Conservation (phyloP, 2,329 filamentous ascomycete species). For the Fusarium xylarioides region DNA sequence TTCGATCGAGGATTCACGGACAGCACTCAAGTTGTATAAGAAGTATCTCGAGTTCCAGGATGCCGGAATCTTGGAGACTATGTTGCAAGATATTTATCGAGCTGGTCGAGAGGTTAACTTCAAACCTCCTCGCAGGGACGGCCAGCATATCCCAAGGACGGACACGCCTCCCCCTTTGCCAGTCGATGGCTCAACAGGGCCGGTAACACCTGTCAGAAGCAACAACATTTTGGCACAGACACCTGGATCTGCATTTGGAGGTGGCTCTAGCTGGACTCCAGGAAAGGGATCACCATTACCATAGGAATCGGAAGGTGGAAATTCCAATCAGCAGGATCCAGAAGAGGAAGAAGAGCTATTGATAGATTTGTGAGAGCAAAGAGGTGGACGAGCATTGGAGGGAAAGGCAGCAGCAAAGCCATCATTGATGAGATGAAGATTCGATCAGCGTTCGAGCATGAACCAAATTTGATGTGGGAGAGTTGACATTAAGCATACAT, state of each 20-base stretch:
- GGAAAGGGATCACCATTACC: slow-evolving; percentile 55
- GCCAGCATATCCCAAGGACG: slow-evolving; percentile 55
- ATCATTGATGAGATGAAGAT: neutral
- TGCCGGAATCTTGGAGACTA: slow-evolving; percentile 82
- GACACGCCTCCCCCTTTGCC: slow-evolving; percentile 65
- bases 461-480: neutral
- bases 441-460: neutral
- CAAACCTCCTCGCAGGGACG: slow-evolving; percentile 60
- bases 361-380: neutral
- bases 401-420: neutral
- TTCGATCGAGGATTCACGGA: slow-evolving; percentile 92
- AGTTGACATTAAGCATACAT: neutral
- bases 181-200: slow-evolving; percentile 48
- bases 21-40: slow-evolving; percentile 85
- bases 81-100: slow-evolving; percentile 86
- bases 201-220: slow-evolving; percentile 59
- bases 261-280: slow-evolving; percentile 55
- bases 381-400: neutral
- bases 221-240: slow-evolving; percentile 46
- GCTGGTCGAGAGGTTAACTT: slow-evolving; percentile 59
- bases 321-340: neutral
- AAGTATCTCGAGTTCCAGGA: slow-evolving; percentile 92
- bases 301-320: slow-evolving; percentile 18
- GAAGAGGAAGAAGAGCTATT: neutral
- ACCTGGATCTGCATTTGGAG: slow-evolving; percentile 51